Conservation (phyloP, 139 green algal species). For the Trebouxia sp. region DNA sequence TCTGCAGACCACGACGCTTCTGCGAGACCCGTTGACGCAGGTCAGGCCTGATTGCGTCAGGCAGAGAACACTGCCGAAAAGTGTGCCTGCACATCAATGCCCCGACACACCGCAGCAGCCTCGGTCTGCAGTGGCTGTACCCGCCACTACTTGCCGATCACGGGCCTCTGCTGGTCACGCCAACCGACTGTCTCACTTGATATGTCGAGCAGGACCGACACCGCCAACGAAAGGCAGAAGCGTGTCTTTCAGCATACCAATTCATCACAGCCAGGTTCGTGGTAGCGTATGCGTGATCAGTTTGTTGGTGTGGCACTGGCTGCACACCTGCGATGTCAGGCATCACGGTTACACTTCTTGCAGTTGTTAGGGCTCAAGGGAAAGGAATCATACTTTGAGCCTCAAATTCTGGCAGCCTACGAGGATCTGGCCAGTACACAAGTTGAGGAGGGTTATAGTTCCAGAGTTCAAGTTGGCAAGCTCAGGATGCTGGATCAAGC, state of each 20-base stretch:
- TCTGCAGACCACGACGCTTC: too few species aligned
- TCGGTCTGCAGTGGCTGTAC: too few species aligned
- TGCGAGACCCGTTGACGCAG: too few species aligned
- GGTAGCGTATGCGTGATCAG: too few species aligned
- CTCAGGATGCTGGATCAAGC: constrained; percentile 55
- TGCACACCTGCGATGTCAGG: too few species aligned
- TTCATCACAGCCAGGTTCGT: constrained; percentile 36
- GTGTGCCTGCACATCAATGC: too few species aligned
- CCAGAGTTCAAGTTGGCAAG: constrained; percentile 37
- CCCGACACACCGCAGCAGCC: too few species aligned
- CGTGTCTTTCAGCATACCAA: constrained; percentile 28
- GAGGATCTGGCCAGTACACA: constrained; percentile 39
- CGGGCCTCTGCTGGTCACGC: not conserved
- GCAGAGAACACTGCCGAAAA: too few species aligned
- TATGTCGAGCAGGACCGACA: not conserved
- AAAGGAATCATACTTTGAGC: constrained; percentile 42
- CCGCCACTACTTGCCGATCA: too few species aligned
- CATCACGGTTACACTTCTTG: too few species aligned
- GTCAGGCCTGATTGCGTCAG: too few species aligned
- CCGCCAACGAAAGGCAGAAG: constrained; percentile 21
- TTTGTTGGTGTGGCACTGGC: too few species aligned
- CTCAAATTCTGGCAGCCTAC: constrained; percentile 42
- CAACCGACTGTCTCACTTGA: not conserved
- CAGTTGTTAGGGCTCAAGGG: constrained; percentile 61
- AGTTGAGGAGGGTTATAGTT: constrained; percentile 56